Evolutionary conservation across 1,284 basidiomycete species (phyloP), one percentile per base, ranked within the genome.

Genomic region (Trametes pubescens): DNA sequence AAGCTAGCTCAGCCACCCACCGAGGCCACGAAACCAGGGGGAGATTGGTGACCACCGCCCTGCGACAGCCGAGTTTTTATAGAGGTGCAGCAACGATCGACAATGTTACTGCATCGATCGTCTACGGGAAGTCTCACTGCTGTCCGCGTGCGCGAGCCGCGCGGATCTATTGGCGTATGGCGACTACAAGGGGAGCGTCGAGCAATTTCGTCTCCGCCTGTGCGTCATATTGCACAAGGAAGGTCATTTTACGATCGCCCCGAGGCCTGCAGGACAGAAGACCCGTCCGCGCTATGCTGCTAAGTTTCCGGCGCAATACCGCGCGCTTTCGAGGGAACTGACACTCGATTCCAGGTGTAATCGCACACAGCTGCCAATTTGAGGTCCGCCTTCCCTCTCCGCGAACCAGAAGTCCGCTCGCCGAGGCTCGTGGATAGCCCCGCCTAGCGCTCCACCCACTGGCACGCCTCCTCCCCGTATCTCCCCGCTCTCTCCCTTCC

Each of bases 301-400:
- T 16, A 13, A 16, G 47, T 29, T 8, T 7, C 11, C 13, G 7
- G 47, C 2, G 26, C 24, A 29, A 8, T 1, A 6, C 24, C 47
- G 29, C 47, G 24, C 26, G 4, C n/a, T 14, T 44, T n/a, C 18
- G 40, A 1, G 21, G 22, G 2, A 47, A 11, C 5, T 10, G 11
- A 8, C 3, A 24, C 24, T 7, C 5, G 10, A 29, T 6, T 8
- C 10, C 2, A 10, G 44, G 21, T n/a, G n/a, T n/a, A n/a, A n/a
- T n/a, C n/a, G n/a, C n/a, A n/a, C n/a, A 54, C 43, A 52, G 34
- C 26, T 57, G 14, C 56, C 61, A 59, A 58, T 66, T 63, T 60
- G 65, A 63, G 65, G 58, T 66, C 65, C 65, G 65, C 65, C 37
- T 55, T 66, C 55, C 48, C 53, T 38, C 47, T 66, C 65, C 65